phyloP scores from a whole-genome alignment of 805 yeast species.

The Teunomyces kruisii region DNA sequence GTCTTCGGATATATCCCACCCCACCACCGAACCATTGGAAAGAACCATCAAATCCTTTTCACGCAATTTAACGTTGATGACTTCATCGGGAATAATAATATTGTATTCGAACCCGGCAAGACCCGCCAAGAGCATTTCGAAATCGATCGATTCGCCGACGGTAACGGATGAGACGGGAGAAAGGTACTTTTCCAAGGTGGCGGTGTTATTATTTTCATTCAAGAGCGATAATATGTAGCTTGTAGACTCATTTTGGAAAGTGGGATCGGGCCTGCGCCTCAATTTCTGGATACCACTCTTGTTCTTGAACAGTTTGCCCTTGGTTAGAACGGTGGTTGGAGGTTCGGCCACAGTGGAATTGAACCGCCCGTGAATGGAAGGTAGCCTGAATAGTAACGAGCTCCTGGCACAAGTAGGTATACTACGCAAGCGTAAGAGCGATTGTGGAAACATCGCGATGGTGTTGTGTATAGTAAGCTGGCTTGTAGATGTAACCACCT shows the following conservation, averaged over 20 bases:
- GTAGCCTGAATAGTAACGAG: background rate
- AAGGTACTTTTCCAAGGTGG: slow-evolving; percentile 25
- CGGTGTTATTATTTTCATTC: slow-evolving; percentile 15
- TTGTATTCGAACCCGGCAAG: slow-evolving; percentile 22
- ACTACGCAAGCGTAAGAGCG: background rate
- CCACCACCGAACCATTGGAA: slow-evolving; percentile 76
- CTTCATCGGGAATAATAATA: slow-evolving; percentile 58
- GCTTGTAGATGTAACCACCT: no score
- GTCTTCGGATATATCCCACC: slow-evolving; percentile 75
- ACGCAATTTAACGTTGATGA: slow-evolving; percentile 50
- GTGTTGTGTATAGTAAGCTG: background rate
- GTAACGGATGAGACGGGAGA: slow-evolving; percentile 68
- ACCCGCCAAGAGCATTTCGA: slow-evolving; percentile 44
- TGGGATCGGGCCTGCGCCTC: slow-evolving; percentile 21
- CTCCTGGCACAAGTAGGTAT: background rate
- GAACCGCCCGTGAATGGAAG: background rate
- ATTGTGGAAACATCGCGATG: background rate
- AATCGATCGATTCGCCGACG: slow-evolving; percentile 68
- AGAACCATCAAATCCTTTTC: slow-evolving; percentile 61
- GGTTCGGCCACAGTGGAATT: background rate
- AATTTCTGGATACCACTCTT: slow-evolving; percentile 28
- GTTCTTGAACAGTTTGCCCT: slow-evolving; percentile 14
- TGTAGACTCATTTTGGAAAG: slow-evolving; percentile 22
- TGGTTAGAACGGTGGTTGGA: background rate
- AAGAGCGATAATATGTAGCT: slow-evolving; percentile 24